Base-by-base conservation (phyloP, 306 rosid genomes). In the Hippophae tibetana region DNA sequence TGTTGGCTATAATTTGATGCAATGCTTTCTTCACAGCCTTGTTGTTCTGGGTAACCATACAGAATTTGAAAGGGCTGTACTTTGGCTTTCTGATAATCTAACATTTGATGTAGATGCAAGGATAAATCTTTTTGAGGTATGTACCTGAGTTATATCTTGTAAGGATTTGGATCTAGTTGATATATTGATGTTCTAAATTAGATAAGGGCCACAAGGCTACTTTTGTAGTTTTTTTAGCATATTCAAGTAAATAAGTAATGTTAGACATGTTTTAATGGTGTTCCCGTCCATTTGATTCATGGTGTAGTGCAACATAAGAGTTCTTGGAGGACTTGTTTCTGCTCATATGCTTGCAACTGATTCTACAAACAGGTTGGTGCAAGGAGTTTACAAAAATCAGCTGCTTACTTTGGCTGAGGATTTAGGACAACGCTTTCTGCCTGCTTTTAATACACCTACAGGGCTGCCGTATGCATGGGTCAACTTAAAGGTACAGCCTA, bases 391-490 rank as follows among this genome's bases (percentile, higher is more conserved):
- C 75, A 76, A 79, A 27, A 85, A 85, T 68, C 82, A 85, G 81
- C 75, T 92, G 52, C 84, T 87, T 58, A 63, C 58, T 51, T 82
- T 92, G 84, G 96, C 98, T 5, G 81, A 92, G 71, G 96, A 92
- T 76, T 76, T 92, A 62, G 98, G 95, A 67, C 83, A 76, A 49
- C 93, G 96, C 54, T 78, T 92, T 52, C 65, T 92, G 63, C 88
- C 95, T 9, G 98, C 98, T 52, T 92, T 92, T 66, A 57, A 74
- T 69, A 85, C 98, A 0, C 81, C 98, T 31, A 87, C 98, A n/a
- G 98, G 98, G 65, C 71, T 92, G 83, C 98, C 96, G 3, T 92
- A 85, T 78, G 98, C 93, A 13, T 92, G 98, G 98, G 79, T 92
- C 70, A 87, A 92, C 83, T 82, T 85, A 57, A 92, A 85, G 98